A percentile compares a stretch with the other conserved stretches of the same genome.
These are phyloP conservation scores for Orychophragmus violaceus DNA, from an alignment of 345 rosid species.

Conservation along the genomic window DNA sequence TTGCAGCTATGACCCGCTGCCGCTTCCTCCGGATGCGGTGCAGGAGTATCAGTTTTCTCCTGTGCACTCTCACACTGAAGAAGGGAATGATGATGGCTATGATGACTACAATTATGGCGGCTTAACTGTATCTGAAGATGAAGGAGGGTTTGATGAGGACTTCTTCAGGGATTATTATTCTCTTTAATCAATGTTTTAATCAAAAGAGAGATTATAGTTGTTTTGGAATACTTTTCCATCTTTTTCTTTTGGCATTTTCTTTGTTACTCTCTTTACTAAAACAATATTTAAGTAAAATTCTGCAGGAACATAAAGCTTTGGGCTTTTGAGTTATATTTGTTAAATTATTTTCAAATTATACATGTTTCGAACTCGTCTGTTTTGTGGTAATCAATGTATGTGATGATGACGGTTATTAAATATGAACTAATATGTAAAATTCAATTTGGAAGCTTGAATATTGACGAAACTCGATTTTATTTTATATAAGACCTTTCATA, in stretches of 20 bases:
- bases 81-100: neutral
- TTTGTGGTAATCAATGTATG: no score
- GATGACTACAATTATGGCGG: neutral
- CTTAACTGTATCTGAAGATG: neutral
- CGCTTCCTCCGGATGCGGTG: neutral
- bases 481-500: no score
- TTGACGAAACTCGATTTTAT: no score
- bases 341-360: no score
- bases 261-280: neutral
- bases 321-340: no score
- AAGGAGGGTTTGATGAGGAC: neutral
- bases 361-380: no score
- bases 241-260: neutral
- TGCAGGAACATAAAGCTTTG: no score
- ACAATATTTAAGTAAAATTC: no score
- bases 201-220: neutral
- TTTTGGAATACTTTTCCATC: neutral
- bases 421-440: no score
- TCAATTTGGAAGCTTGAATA: no score
- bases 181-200: neutral
- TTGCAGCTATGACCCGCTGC: neutral
- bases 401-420: no score
- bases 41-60: neutral
- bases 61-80: neutral
- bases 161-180: neutral